A percentile compares a stretch with the other conserved stretches of the same genome.
phyloP scores from a whole-genome alignment of 352 stramenopile species.

The Peronospora destructor region DNA sequence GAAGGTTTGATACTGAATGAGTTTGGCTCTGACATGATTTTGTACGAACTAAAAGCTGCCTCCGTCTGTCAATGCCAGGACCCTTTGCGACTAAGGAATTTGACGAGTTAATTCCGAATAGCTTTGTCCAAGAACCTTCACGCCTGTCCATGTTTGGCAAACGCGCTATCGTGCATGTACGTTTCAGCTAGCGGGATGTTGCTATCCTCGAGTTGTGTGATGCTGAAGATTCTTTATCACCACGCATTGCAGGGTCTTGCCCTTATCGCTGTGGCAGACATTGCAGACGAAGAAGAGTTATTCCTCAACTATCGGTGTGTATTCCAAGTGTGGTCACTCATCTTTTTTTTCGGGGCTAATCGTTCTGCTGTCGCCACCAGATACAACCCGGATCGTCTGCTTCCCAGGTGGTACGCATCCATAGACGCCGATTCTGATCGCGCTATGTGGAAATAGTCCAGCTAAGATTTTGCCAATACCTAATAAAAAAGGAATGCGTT shows the following conservation, averaged over 20 bases:
- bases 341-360: background rate
- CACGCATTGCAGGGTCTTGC: conserved; percentile 44
- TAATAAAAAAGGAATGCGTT: conserved; percentile 28
- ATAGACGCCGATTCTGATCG: conserved; percentile 75
- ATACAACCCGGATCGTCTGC: conserved; percentile 67
- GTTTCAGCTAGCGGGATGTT: conserved; percentile 1
- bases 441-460: conserved; percentile 72
- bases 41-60: background rate
- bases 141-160: conserved; percentile 81
- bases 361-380: conserved; percentile 21
- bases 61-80: conserved; percentile 23
- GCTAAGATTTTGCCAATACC: conserved; percentile 4
- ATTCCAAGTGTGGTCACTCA: background rate
- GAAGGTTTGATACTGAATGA: conserved; percentile 31
- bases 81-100: conserved; percentile 57
- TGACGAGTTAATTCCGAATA: conserved; percentile 73
- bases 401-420: conserved; percentile 79
- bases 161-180: conserved; percentile 77
- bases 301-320: conserved; percentile 78
- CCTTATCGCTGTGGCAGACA: conserved; percentile 73
- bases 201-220: background rate
- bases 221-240: background rate
- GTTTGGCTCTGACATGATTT: background rate
- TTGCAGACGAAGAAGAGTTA: conserved; percentile 70
- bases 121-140: conserved; percentile 72